Evolutionary conservation across 306 rosid genomes (phyloP), one percentile per base, ranked within the genome.

Genomic region (Glycine tomentella): DNA sequence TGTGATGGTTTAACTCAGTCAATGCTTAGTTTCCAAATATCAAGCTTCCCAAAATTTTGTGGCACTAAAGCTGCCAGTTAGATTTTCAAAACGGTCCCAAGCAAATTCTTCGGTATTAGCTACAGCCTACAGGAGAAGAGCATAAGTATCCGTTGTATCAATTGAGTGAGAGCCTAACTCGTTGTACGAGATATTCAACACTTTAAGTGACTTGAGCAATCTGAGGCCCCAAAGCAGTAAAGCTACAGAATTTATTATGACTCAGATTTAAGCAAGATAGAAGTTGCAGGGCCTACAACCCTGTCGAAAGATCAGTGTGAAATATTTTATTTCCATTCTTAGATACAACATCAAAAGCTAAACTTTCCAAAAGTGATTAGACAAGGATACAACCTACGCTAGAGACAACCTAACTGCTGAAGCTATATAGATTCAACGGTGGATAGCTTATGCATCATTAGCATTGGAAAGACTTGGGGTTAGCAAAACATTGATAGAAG

Each of bases 241-340:
- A 84, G 86, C 89, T 92, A 42, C 89, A 20, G 9, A 96, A 69
- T 74, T 88, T 92, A 79, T 96, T 96, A 88, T 89, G 82, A 80
- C 97, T 86, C 87, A 93, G 83, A 84, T 91, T 95, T 81, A 92
- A 87, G 89, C 87, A 76, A 81, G 92, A 87, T 12, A 93, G 91
- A 80, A 93, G 97, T 82, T 91, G 98, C 97, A 95, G 76, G 48
- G 93, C 92, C 87, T 93, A 97, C 92, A 95, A 78, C 49, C 98
- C 99, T 95, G 88, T 88, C 71, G 81, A 83, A 80, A 83, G 48
- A 69, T 59, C 72, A 84, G 76, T 9, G 57, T 52, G 63, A 86
- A 80, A 57, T 66, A 20, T 10, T 81, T 46, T 36, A 2, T 11
- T 53, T 49, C 56, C 51, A 42, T 40, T 25, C 44, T 50, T 33